Evolutionary conservation across 345 rosid genomes (phyloP).

Genomic region (Bruguiera parviflora): DNA sequence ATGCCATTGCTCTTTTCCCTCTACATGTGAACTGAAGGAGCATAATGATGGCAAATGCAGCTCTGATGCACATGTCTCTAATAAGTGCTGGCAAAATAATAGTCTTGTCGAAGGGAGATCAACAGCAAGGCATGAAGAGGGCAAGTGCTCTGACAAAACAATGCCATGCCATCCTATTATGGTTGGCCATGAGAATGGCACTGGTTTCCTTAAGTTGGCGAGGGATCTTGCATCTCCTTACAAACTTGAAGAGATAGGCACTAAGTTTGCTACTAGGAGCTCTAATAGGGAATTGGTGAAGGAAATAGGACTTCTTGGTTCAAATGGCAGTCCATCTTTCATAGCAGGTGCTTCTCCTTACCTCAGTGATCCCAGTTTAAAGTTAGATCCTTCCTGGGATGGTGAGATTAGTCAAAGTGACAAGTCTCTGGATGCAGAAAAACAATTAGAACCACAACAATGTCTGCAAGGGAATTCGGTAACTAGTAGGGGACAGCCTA

Average conservation of each 20-base stretch:
- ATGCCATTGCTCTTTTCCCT: constrained; percentile 33
- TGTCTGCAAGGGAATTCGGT: neutral
- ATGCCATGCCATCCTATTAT: constrained; percentile 1
- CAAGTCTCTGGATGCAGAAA: constrained; percentile 5
- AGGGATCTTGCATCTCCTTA: constrained; percentile 25
- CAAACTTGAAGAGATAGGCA: constrained; percentile 29
- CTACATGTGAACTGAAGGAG: constrained; percentile 19
- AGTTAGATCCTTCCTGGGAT: constrained; percentile 8
- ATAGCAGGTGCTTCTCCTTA: constrained; percentile 23
- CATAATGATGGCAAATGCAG: constrained; percentile 28
- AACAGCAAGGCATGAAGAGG: constrained; percentile 7
- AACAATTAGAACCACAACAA: neutral
- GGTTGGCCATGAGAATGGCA: constrained; percentile 13
- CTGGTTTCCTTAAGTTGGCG: constrained; percentile 10
- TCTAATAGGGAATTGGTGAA: constrained; percentile 34
- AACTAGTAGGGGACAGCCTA: constrained; percentile 3
- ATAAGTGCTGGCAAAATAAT: constrained; percentile 2
- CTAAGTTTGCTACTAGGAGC: constrained; percentile 27
- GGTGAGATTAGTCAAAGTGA: constrained; percentile 12
- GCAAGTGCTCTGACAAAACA: constrained; percentile 8
- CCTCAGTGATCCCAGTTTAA: constrained; percentile 32
- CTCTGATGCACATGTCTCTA: neutral
- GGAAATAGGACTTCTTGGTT: constrained; percentile 40
- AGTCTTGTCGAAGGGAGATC: constrained; percentile 9
- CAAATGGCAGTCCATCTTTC: constrained; percentile 33